Percentiles rank a stretch among this genome's conserved stretches.
Conservation (phyloP, 371 early-diverging fungal genomes). For the Apophysomyces ossiformis region DNA sequence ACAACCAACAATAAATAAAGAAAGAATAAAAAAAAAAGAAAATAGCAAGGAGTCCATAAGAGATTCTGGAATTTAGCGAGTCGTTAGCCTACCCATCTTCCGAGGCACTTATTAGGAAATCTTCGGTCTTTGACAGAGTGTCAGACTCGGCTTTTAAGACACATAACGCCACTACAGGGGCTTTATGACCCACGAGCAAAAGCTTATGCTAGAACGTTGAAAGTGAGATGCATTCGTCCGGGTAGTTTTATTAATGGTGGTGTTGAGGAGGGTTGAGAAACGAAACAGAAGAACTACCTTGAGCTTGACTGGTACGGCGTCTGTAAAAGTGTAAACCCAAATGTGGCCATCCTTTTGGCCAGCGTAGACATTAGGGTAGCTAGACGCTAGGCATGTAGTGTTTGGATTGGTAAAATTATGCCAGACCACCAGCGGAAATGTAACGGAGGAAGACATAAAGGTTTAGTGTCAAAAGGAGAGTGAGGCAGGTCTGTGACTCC, state of each 20-base stretch:
- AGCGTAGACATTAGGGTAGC: conserved; percentile 49
- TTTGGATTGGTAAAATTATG: conserved; percentile 47
- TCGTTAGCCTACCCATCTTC: conserved; percentile 63
- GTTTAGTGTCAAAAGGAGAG: neutral
- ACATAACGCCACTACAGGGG: conserved; percentile 59
- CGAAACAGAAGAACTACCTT: neutral
- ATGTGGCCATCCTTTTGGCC: conserved; percentile 68
- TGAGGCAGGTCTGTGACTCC: neutral
- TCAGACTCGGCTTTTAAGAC: conserved; percentile 50
- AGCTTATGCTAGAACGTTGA: conserved; percentile 51
- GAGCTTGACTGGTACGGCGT: conserved; percentile 3
- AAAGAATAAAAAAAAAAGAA: too few species aligned
- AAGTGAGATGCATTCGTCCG: neutral
- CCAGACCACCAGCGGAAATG: conserved; percentile 50
- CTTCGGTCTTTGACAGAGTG: conserved; percentile 45
- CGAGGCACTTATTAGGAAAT: conserved; percentile 66
- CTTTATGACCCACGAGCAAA: conserved; percentile 64
- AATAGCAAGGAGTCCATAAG: too few species aligned
- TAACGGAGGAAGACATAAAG: conserved; percentile 45
- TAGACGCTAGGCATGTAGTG: conserved; percentile 39
- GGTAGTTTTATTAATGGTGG: neutral
- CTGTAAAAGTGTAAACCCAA: conserved; percentile 50
- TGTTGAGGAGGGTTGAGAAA: too few species aligned
- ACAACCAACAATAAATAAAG: too few species aligned
- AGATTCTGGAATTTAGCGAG: too few species aligned